Percentiles rank a stretch among this genome's conserved stretches.
These are phyloP conservation scores for Pseudopithomyces chartarum DNA, from an alignment of 2,329 filamentous ascomycete species.

Conservation along the genomic window DNA sequence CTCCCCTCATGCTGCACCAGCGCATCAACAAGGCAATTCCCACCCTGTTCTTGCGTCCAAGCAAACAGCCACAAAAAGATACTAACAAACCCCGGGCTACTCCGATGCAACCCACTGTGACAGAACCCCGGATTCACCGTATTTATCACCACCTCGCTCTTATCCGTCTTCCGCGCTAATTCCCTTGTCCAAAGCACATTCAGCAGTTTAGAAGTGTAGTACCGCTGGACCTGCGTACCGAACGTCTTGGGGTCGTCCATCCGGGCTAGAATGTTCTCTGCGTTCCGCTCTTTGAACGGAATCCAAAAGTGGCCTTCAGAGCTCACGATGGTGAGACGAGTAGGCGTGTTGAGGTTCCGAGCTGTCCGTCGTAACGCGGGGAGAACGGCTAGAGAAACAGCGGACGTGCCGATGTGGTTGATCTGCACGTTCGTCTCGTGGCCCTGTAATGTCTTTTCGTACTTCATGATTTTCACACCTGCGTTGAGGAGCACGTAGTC, in stretches of 20 bases:
- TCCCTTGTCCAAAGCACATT: conserved; percentile 21
- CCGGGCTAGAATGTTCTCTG: conserved; percentile 14
- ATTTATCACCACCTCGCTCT: conserved; percentile 22
- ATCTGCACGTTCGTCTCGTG: conserved; percentile 51
- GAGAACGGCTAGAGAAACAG: conserved; percentile 30
- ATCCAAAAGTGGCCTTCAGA: conserved; percentile 41
- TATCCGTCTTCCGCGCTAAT: conserved; percentile 9
- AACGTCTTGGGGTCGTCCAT: conserved; percentile 23
- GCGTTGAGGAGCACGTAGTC: conserved; percentile 53
- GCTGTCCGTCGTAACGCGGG: conserved; percentile 50
- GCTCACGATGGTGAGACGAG: conserved; percentile 53
- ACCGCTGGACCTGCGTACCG: conserved; percentile 13
- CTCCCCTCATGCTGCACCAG: conserved; percentile 12
- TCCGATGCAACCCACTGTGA: conserved; percentile 18
- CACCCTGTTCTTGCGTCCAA: conserved; percentile 20
- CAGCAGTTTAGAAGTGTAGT: conserved; percentile 24
- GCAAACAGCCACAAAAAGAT: conserved; percentile 16
- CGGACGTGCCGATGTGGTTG: conserved; percentile 22
- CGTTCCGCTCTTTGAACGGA: conserved; percentile 20
- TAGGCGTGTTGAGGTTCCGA: conserved; percentile 26
- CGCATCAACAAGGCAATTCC: conserved; percentile 17
- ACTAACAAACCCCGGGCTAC: conserved; percentile 11
- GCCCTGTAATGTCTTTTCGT: conserved; percentile 46
- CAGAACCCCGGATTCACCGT: conserved; percentile 26
- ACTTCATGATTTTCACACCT: conserved; percentile 42